phyloP scores from a whole-genome alignment of 208 protist species.

The Kentomonas sorsogonicus region DNA sequence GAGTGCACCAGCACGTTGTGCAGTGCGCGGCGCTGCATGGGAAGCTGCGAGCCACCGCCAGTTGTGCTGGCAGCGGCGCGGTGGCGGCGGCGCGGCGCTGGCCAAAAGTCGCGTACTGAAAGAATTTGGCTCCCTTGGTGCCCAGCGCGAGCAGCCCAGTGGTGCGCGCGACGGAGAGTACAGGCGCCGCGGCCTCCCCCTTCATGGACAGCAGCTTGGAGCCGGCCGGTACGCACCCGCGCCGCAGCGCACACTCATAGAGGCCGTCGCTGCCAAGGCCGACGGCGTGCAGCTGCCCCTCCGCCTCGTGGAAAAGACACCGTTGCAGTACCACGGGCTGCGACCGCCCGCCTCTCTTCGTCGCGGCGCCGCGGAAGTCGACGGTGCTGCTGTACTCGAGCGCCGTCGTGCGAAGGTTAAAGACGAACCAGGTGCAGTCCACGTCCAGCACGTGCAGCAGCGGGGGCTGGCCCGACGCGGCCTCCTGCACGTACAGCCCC shows the following conservation, averaged over 20 bases:
- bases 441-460: constrained; percentile 75
- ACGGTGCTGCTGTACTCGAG: constrained; percentile 36
- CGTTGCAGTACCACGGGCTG: constrained; percentile 2
- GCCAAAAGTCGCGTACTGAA: too few species aligned
- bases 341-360: not conserved
- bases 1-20: constrained; percentile 48
- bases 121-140: too few species aligned
- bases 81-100: too few species aligned
- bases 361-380: not conserved
- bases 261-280: constrained; percentile 44
- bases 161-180: constrained; percentile 35
- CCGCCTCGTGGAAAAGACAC: constrained; percentile 40
- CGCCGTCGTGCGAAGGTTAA: constrained; percentile 36
- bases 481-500: constrained; percentile 36
- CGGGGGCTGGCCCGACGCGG: constrained; percentile 14
- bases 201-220: constrained; percentile 36
- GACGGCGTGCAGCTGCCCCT: constrained; percentile 51
- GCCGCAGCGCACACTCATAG: constrained; percentile 38
- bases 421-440: constrained; percentile 56
- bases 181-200: constrained; percentile 13
- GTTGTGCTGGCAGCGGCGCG: too few species aligned
- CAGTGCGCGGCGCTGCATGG: too few species aligned
- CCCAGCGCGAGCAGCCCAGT: constrained; percentile 68
- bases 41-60: too few species aligned
- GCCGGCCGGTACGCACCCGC: constrained; percentile 1